Base-by-base conservation (phyloP, 2,329 filamentous ascomycete species). In the Pestalotiopsis sp. region DNA sequence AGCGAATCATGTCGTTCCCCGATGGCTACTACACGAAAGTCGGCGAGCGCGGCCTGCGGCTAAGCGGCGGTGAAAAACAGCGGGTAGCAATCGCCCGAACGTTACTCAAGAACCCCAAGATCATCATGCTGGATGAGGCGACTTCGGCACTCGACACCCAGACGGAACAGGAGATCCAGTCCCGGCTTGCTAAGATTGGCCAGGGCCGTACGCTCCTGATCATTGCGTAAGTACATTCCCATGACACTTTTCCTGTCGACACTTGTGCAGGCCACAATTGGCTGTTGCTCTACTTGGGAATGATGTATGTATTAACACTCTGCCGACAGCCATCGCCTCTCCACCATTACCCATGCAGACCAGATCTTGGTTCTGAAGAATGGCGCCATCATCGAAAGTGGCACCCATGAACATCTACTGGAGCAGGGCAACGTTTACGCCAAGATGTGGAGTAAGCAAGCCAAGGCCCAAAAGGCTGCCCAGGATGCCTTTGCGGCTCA, bases 11-110 rank as follows among this genome's bases (percentile, higher is more conserved):
- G 81, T 88, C 89, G 2, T 97, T 97, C 81, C 94, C 95, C 0
- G 94, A 97, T 75, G 90, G 91, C 49, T 98, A 98, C 78, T 84
- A 93, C 59, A 97, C 95, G 9, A 95, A 95, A 78, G 95, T 98
- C 65, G 95, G 95, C 72, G 95, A 97, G 80, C 91, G 95, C 70
- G 95, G 95, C 39, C 85, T 97, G 63, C 90, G 94, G 65, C 85
- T 97, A 3, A 97, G 93, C 70, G 95, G 95, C 69, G 95, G 95
- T 66, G 95, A 98, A 81, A 97, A 97, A 80, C 95, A 98, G 79
- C 91, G 95, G 65, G 93, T 98, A 62, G 95, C 95, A 3, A 97
- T 98, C 79, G 95, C 95, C 23, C 91, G 95, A 67, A 97, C 95
- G 0, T 96, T 98, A 72, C 86, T 98, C 73, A 98, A 98, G 81